Percentiles rank a stretch among this genome's conserved stretches.
These are phyloP conservation scores for Populus alba DNA, from an alignment of 345 rosid genomes.

Conservation along the genomic window DNA sequence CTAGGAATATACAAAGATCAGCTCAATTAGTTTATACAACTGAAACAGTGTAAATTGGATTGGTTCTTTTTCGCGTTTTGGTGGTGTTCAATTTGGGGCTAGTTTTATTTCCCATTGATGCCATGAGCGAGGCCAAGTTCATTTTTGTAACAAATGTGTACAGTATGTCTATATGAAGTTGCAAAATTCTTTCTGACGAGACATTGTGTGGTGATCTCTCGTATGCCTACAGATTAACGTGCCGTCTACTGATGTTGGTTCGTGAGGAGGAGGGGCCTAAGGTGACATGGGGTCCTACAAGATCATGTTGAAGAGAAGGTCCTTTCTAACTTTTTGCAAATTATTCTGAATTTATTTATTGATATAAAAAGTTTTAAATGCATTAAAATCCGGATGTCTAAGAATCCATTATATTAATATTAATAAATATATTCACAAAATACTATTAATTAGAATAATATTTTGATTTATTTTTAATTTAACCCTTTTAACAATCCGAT, in stretches of 20 bases:
- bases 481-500: too few relatives aligned
- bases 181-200: background rate
- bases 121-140: background rate
- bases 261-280: too few relatives aligned
- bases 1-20: background rate
- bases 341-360: too few relatives aligned
- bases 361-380: too few relatives aligned
- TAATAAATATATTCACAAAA: too few relatives aligned
- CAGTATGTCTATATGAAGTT: background rate
- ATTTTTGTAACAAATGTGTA: background rate
- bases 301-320: background rate
- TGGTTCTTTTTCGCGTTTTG: background rate
- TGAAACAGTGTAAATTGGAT: conserved; percentile 6
- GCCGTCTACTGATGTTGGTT: too few relatives aligned
- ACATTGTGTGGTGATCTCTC: background rate
- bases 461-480: too few relatives aligned
- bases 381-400: too few relatives aligned
- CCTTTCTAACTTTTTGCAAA: too few relatives aligned
- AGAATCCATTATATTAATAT: too few relatives aligned
- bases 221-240: background rate
- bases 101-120: background rate
- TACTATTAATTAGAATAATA: too few relatives aligned
- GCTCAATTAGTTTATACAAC: conserved; percentile 1
- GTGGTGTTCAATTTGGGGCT: background rate
- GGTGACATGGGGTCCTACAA: background rate